phyloP scores from a whole-genome alignment of 306 rosid species.

The Trifolium subterraneum region DNA sequence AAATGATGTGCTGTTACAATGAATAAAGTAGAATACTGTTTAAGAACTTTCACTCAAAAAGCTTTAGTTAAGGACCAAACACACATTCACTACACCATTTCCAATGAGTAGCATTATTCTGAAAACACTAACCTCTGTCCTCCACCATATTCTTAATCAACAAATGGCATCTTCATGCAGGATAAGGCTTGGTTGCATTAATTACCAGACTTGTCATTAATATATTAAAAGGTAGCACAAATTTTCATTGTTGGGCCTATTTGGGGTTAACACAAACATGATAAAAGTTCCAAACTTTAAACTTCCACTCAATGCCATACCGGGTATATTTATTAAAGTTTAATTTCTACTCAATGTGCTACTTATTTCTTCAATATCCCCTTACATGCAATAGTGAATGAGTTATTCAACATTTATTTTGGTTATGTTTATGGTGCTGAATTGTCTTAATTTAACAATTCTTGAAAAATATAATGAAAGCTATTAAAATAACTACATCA shows the following conservation, averaged over 20 bases:
- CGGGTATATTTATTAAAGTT: not conserved
- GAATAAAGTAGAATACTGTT: slow-evolving; percentile 30
- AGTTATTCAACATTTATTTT: not conserved
- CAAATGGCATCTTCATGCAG: not conserved
- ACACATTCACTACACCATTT: not conserved
- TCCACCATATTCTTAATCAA: not conserved
- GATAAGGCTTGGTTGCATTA: slow-evolving; percentile 23
- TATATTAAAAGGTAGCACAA: slow-evolving; percentile 24
- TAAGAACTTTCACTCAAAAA: not conserved
- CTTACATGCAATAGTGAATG: slow-evolving; percentile 13
- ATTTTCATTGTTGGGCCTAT: slow-evolving; percentile 23
- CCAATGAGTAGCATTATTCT: slow-evolving; percentile 8
- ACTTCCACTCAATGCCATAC: not conserved
- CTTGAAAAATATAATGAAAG: slow-evolving; percentile 15
- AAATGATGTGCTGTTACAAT: slow-evolving; percentile 25
- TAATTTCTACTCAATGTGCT: not conserved
- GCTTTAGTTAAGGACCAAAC: not conserved
- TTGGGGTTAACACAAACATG: no score
- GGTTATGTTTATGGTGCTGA: slow-evolving; percentile 18
- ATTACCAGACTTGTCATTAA: slow-evolving; percentile 23
- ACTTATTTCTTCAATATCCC: not conserved
- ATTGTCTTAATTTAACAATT: slow-evolving; percentile 6
- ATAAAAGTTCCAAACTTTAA: no score
- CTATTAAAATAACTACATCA: slow-evolving; percentile 1
- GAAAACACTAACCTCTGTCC: not conserved